A percentile compares a stretch with the other conserved stretches of the same genome.
phyloP scores from a whole-genome alignment of 768 basidiomycete species.

The Mycena rosella region DNA sequence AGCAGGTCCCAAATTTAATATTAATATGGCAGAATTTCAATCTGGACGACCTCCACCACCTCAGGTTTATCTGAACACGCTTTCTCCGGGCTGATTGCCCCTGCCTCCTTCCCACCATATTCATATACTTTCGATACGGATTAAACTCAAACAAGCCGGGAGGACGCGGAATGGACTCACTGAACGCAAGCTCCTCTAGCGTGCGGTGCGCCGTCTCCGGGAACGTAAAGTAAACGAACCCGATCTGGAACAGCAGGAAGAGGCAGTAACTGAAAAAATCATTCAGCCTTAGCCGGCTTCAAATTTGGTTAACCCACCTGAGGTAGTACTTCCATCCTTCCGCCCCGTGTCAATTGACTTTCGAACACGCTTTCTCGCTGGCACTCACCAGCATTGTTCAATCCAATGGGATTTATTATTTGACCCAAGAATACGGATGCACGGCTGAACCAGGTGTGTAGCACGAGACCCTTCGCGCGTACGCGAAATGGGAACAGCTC shows the following conservation, averaged over 20 bases:
- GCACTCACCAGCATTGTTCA: constrained; percentile 16
- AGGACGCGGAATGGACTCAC: constrained; percentile 1
- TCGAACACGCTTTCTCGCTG: neutral
- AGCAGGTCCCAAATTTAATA: too few relatives aligned
- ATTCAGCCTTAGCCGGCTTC: neutral
- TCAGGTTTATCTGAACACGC: too few relatives aligned
- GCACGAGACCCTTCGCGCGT: neutral
- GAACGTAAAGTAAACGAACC: constrained; percentile 22
- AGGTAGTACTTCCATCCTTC: constrained; percentile 24
- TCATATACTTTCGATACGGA: neutral
- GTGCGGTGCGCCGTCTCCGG: constrained; percentile 19
- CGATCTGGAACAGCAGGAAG: constrained; percentile 1
- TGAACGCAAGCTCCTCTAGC: constrained; percentile 25
- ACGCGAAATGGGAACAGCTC: neutral
- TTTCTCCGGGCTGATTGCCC: neutral
- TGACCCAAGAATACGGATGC: constrained; percentile 14
- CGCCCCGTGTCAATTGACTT: neutral
- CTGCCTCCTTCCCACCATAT: neutral
- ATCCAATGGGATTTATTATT: constrained; percentile 20
- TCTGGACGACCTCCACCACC: too few relatives aligned
- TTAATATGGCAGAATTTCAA: too few relatives aligned
- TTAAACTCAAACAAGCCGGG: neutral
- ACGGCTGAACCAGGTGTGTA: neutral
- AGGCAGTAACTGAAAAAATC: constrained; percentile 7
- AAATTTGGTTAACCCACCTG: neutral